A percentile compares a stretch with the other conserved stretches of the same genome.
Conservation (phyloP, 768 basidiomycete species). For the Paxillus involutus region DNA sequence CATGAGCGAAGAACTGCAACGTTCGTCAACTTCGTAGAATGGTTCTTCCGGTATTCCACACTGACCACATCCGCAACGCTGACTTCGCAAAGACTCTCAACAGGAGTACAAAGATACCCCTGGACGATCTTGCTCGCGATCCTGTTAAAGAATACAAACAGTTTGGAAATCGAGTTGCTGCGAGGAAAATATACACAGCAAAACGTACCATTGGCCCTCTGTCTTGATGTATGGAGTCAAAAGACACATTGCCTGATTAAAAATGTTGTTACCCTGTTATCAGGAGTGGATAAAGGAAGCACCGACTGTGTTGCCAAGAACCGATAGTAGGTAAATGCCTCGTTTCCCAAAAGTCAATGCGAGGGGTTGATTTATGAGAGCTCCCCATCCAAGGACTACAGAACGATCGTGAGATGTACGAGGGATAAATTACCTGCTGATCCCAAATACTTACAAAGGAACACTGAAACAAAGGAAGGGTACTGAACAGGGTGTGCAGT, state of each 20-base stretch:
- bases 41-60: background rate
- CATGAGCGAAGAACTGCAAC: slow-evolving; percentile 19
- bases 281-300: background rate
- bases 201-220: slow-evolving; percentile 15
- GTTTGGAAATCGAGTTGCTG: background rate
- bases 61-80: slow-evolving; percentile 17
- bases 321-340: slow-evolving; percentile 16
- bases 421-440: too few relatives aligned
- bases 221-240: slow-evolving; percentile 20
- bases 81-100: slow-evolving; percentile 21
- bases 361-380: slow-evolving; percentile 18
- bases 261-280: background rate
- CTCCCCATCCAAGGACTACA: slow-evolving; percentile 18
- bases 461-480: slow-evolving; percentile 5
- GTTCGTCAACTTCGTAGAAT: background rate
- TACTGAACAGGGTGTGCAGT: background rate
- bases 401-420: background rate
- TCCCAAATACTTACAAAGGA: slow-evolving; percentile 9
- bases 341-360: slow-evolving; percentile 21
- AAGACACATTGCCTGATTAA: slow-evolving; percentile 16
- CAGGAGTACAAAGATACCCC: slow-evolving; percentile 20
- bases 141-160: background rate
- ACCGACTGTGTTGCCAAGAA: slow-evolving; percentile 16
- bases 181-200: background rate
- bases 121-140: slow-evolving; percentile 20